A percentile compares a stretch with the other conserved stretches of the same genome.
Conservation (phyloP, 2,329 filamentous ascomycete genomes). For the Penicillium rolfsii region DNA sequence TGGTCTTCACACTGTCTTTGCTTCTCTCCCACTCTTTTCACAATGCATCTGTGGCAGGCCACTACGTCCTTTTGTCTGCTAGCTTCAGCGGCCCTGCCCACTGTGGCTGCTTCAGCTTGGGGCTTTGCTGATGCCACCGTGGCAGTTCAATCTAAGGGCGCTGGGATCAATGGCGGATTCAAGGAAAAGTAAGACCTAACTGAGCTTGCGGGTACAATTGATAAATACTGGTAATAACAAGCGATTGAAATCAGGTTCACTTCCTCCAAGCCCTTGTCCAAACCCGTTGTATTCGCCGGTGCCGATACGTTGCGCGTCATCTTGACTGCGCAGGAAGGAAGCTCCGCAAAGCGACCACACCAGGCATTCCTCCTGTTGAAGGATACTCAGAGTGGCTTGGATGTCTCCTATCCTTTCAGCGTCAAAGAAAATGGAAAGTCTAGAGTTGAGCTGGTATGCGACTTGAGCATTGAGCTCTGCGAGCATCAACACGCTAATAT, state of each 20-base stretch:
- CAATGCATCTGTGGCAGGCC: conserved; percentile 44
- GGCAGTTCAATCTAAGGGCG: conserved; percentile 62
- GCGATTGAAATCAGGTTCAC: conserved; percentile 55
- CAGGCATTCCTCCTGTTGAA: conserved; percentile 88
- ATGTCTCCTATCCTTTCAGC: conserved; percentile 81
- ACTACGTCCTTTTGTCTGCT: conserved; percentile 43
- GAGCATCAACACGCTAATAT: conserved; percentile 19
- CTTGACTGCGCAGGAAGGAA: conserved; percentile 78
- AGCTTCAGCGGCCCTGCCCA: conserved; percentile 40
- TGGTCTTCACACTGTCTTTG: conserved; percentile 10
- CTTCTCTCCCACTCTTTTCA: conserved; percentile 19
- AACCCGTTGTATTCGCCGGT: conserved; percentile 66
- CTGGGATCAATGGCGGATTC: conserved; percentile 54
- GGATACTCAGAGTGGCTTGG: conserved; percentile 74
- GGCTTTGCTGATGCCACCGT: conserved; percentile 67
- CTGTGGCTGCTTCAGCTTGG: conserved; percentile 58
- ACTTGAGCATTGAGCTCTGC: conserved; percentile 2
- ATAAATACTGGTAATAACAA: conserved; percentile 13
- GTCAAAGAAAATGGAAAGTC: conserved; percentile 89
- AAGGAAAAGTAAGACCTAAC: conserved; percentile 59
- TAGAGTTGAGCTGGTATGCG: conserved; percentile 76
- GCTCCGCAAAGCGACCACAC: conserved; percentile 80
- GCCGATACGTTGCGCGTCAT: conserved; percentile 78
- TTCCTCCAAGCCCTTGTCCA: conserved; percentile 62
- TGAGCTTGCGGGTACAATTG: not conserved